Percentiles rank a stretch among this genome's conserved stretches.
Conservation (phyloP, 2,329 filamentous ascomycete species). For the Hypoxylon sp. region DNA sequence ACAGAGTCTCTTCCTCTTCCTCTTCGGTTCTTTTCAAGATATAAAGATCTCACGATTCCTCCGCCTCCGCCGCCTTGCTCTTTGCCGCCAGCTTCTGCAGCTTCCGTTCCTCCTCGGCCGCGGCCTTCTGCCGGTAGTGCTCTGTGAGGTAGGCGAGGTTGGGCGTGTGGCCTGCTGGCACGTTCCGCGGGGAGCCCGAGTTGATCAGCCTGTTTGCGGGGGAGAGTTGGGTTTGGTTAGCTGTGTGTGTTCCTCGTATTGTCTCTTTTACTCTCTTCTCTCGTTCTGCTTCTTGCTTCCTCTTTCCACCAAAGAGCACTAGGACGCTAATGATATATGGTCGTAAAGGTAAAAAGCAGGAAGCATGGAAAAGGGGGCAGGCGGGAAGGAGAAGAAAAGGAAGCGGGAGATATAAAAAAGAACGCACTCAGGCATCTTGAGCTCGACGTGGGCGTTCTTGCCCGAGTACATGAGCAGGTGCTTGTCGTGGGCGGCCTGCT, state of each 20-base stretch:
- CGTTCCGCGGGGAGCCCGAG: slow-evolving; percentile 59
- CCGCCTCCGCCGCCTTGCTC: slow-evolving; percentile 38
- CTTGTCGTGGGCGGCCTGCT: slow-evolving; percentile 66
- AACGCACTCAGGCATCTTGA: slow-evolving; percentile 66
- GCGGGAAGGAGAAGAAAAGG: background rate
- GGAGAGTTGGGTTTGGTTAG: slow-evolving; percentile 23
- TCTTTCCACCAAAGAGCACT: background rate
- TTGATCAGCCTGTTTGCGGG: slow-evolving; percentile 54
- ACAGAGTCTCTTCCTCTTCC: background rate
- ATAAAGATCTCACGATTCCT: slow-evolving; percentile 10
- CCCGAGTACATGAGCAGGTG: slow-evolving; percentile 60
- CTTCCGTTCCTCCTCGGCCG: slow-evolving; percentile 64
- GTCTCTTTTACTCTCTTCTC: background rate
- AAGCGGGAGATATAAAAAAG: background rate
- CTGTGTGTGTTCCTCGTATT: background rate
- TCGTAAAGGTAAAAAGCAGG: too few species aligned
- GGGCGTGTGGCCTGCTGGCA: slow-evolving; percentile 62
- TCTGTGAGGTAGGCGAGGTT: slow-evolving; percentile 65
- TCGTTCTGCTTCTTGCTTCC: background rate
- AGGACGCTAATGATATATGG: background rate
- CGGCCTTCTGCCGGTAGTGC: slow-evolving; percentile 63
- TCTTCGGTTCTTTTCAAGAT: background rate
- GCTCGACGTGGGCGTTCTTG: slow-evolving; percentile 58
- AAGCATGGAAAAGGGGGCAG: too few species aligned
- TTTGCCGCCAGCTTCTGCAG: slow-evolving; percentile 56